phyloP scores from a whole-genome alignment of 768 basidiomycete genomes.

The Termitomyces sp. region DNA sequence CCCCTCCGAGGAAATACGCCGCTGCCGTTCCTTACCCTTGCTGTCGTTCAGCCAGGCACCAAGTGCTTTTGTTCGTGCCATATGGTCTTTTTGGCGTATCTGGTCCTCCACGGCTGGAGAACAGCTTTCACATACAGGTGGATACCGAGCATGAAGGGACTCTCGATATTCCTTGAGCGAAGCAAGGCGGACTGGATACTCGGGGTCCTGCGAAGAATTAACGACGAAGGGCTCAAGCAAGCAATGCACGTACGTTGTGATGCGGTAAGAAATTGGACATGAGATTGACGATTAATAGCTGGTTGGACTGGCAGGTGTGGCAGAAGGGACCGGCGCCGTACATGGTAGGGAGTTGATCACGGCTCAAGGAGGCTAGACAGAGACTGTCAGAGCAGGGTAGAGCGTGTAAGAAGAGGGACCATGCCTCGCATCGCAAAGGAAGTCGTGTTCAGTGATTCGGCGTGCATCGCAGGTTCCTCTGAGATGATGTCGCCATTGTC shows the following conservation, averaged over 20 bases:
- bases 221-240: not conserved
- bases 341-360: constrained; percentile 59
- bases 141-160: constrained; percentile 77
- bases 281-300: constrained; percentile 80
- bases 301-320: constrained; percentile 88
- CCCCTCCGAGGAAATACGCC: constrained; percentile 39
- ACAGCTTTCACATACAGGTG: constrained; percentile 78
- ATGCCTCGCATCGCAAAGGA: constrained; percentile 74
- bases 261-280: constrained; percentile 85
- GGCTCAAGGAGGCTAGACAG: constrained; percentile 57
- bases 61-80: constrained; percentile 76
- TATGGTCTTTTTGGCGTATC: constrained; percentile 70
- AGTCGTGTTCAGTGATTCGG: constrained; percentile 60
- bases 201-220: constrained; percentile 52
- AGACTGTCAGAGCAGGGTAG: not conserved
- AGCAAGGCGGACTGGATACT: constrained; percentile 58
- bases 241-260: constrained; percentile 50
- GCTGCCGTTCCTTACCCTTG: constrained; percentile 56
- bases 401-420: constrained; percentile 12
- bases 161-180: constrained; percentile 67
- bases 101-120: constrained; percentile 78
- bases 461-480: constrained; percentile 86
- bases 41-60: constrained; percentile 65
- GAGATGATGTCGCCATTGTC: constrained; percentile 71
- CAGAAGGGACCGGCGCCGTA: constrained; percentile 71